A percentile compares a stretch with the other conserved stretches of the same genome.
These are phyloP conservation scores for Talaromyces funiculosus DNA, from an alignment of 2,329 filamentous ascomycete species.

Conservation along the genomic window DNA sequence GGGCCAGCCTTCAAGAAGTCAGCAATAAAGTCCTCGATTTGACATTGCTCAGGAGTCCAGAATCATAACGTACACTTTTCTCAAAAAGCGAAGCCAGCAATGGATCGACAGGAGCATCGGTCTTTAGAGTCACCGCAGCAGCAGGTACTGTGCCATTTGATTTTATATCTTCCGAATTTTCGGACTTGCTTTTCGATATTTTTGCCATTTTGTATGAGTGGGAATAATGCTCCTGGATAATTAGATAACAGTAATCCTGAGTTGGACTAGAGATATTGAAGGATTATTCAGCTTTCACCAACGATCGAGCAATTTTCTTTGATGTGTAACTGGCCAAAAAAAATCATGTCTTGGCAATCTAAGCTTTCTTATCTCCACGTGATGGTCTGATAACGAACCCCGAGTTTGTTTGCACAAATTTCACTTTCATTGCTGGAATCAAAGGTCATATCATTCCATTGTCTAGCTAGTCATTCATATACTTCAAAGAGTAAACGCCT, in stretches of 20 bases:
- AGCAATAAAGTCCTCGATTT: neutral
- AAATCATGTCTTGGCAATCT: constrained; percentile 13
- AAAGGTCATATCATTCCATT: neutral
- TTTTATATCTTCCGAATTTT: constrained; percentile 19
- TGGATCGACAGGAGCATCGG: constrained; percentile 64
- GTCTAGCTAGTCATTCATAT: too few species aligned
- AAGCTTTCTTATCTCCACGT: constrained; percentile 16
- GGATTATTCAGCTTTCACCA: too few species aligned
- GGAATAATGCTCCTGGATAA: too few species aligned
- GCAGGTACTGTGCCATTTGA: constrained; percentile 17
- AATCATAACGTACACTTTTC: constrained; percentile 55
- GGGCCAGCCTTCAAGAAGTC: constrained; percentile 31
- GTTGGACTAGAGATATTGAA: too few species aligned
- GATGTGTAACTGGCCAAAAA: neutral
- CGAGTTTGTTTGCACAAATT: neutral
- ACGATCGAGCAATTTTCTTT: constrained; percentile 9
- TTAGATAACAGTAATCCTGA: too few species aligned
- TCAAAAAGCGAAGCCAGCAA: constrained; percentile 65
- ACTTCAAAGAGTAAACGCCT: too few species aligned
- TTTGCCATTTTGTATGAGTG: constrained; percentile 4
- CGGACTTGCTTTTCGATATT: constrained; percentile 24
- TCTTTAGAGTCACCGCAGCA: constrained; percentile 43
- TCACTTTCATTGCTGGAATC: neutral
- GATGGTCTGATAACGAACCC: constrained; percentile 10
- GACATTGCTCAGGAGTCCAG: neutral